Conservation (phyloP, 257 asterid genomes). For the Solanum rostratum region DNA sequence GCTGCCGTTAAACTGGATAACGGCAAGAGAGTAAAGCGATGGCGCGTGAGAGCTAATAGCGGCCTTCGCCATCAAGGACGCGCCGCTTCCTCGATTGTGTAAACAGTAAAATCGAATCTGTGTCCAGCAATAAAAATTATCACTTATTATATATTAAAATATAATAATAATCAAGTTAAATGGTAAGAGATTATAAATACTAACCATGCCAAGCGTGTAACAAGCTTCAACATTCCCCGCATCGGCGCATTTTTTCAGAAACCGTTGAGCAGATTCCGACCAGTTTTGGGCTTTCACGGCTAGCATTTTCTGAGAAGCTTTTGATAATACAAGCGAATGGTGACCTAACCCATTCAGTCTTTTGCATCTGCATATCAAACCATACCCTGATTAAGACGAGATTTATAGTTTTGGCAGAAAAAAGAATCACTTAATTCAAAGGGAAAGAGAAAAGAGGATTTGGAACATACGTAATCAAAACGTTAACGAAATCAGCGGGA, state of each 20-base stretch:
- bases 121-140: not conserved
- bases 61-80: slow-evolving; percentile 86
- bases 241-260: slow-evolving; percentile 70
- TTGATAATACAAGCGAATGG: slow-evolving; percentile 45
- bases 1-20: slow-evolving; percentile 86
- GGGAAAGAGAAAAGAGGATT: not conserved
- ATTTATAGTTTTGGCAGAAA: not conserved
- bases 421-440: not conserved
- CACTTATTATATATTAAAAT: not conserved
- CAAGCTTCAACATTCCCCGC: slow-evolving; percentile 70
- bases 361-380: slow-evolving; percentile 48
- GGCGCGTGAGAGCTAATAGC: slow-evolving; percentile 79
- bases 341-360: slow-evolving; percentile 52
- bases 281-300: slow-evolving; percentile 53
- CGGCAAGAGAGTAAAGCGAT: slow-evolving; percentile 76
- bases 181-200: not conserved
- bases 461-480: slow-evolving; percentile 53
- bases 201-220: slow-evolving; percentile 77
- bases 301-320: slow-evolving; percentile 39
- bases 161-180: not conserved
- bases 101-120: slow-evolving; percentile 89
- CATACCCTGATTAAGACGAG: not conserved
- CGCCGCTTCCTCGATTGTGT: slow-evolving; percentile 65
- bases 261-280: slow-evolving; percentile 75
- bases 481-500: slow-evolving; percentile 58